Evolutionary conservation across 2,329 filamentous ascomycete genomes (phyloP).

Genomic region (Clarireedia hainanense): DNA sequence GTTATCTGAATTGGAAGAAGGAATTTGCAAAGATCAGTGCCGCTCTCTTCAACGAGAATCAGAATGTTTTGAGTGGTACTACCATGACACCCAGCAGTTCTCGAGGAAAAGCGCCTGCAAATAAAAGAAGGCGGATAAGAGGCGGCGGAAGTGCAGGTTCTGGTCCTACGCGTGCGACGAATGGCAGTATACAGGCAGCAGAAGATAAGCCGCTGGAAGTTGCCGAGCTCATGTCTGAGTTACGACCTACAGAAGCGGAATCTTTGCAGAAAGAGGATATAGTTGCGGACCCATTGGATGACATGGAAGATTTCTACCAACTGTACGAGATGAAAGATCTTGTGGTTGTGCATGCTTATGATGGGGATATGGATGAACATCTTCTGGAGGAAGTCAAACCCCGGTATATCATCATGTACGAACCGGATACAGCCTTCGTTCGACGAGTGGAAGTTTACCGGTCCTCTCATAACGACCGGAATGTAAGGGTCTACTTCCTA

Average conservation of each 20-base stretch:
- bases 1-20: constrained; percentile 84
- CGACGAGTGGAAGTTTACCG: constrained; percentile 91
- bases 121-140: constrained; percentile 78
- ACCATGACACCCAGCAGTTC: constrained; percentile 43
- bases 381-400: constrained; percentile 92
- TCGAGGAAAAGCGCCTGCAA: constrained; percentile 59
- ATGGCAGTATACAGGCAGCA: constrained; percentile 66
- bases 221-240: constrained; percentile 71
- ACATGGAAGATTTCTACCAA: constrained; percentile 89
- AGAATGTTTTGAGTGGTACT: constrained; percentile 64
- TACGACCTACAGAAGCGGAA: constrained; percentile 74
- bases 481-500: constrained; percentile 90
- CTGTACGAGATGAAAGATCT: constrained; percentile 88
- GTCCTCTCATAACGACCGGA: constrained; percentile 82
- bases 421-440: constrained; percentile 91
- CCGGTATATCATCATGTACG: constrained; percentile 97
- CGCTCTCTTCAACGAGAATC: constrained; percentile 70
- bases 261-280: constrained; percentile 69
- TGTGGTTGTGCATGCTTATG: constrained; percentile 84
- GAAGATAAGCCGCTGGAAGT: constrained; percentile 82
- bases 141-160: constrained; percentile 62
- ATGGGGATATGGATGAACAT: constrained; percentile 92
- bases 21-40: constrained; percentile 82
- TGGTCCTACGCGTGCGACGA: constrained; percentile 56
- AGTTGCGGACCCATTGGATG: constrained; percentile 69